phyloP scores from a whole-genome alignment of 2,329 filamentous ascomycete species.

The Pseudogymnoascus sp. region DNA sequence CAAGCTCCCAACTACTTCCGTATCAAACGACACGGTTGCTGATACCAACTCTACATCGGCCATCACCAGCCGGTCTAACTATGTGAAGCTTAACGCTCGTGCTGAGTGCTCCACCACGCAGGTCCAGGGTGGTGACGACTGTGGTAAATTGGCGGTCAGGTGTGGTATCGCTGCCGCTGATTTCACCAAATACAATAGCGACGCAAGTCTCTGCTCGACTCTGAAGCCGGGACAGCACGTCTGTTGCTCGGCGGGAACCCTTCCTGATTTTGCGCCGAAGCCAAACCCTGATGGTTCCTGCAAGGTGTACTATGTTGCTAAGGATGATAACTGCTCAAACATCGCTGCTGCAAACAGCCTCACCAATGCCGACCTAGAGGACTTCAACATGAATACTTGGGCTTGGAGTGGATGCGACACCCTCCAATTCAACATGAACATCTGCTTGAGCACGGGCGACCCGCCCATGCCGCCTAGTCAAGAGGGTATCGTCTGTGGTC shows the following conservation, averaged over 20 bases:
- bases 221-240: slow-evolving; percentile 26
- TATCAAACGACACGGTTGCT: background rate
- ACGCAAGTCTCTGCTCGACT: slow-evolving; percentile 23
- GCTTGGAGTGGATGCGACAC: slow-evolving; percentile 35
- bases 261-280: slow-evolving; percentile 29
- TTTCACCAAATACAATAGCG: slow-evolving; percentile 28
- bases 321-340: slow-evolving; percentile 30
- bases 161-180: slow-evolving; percentile 34
- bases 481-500: slow-evolving; percentile 39
- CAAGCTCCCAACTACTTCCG: background rate
- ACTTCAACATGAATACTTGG: slow-evolving; percentile 39
- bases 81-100: slow-evolving; percentile 15
- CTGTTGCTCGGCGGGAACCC: slow-evolving; percentile 29
- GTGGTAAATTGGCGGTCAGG: slow-evolving; percentile 31
- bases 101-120: slow-evolving; percentile 27
- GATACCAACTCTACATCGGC: background rate
- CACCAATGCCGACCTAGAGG: slow-evolving; percentile 30
- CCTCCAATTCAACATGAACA: slow-evolving; percentile 27
- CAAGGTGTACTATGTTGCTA: slow-evolving; percentile 29
- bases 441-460: slow-evolving; percentile 37
- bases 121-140: slow-evolving; percentile 34
- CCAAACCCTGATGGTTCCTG: slow-evolving; percentile 33
- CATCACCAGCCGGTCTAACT: background rate
- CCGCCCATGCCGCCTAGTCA: slow-evolving; percentile 37
- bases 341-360: slow-evolving; percentile 30